Base-by-base conservation (phyloP, 176 grass and related monocot species). In the Triticum turgidum region DNA sequence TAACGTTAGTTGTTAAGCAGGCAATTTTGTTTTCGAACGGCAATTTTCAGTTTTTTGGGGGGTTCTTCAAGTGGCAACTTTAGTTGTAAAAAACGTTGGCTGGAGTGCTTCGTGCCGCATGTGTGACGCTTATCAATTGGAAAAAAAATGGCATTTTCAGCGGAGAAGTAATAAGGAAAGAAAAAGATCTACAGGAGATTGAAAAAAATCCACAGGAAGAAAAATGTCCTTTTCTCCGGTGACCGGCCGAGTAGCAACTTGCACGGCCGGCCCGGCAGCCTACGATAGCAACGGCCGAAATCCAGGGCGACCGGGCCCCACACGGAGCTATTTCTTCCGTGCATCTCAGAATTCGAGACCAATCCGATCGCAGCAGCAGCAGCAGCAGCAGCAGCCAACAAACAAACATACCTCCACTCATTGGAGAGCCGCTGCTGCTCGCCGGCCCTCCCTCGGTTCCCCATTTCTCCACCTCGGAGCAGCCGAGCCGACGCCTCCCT, bases 351-450 rank as follows among this genome's bases (percentile, higher is more conserved):
- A 66, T 66, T 65, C 39, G 10, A 47, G 24, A 21, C 39, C 15
- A 9, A 65, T 67, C 64, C 62, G 64, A 81, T 34, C 79, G 61
- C 44, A 47, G 44, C 44, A 47, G 44, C 47, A 44, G 10, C 42
- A 44, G 10, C 42, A 44, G 61, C 39, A 41, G 39, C 44, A 45
- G 44, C 51, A 21, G 1, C 74, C 47, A 77, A 29, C 11, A 38
- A 75, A 74, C 44, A 37, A 75, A 74, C 45, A 49, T 74, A 8
- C 71, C n/a, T 74, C 39, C 69, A n/a, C 38, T 59, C 56, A 59
- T 59, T 59, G 20, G 54, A 59, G 1, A 14, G 13, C 5, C 25
- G 41, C 42, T 47, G 11, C 44, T 9, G 5, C 64, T n/a, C 80
- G 11, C 22, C 25, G 7, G 33, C 65, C 14, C 15, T 47, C 44